Evolutionary conservation across 257 asterid species (phyloP).

Genomic region (Solanum acaule): DNA sequence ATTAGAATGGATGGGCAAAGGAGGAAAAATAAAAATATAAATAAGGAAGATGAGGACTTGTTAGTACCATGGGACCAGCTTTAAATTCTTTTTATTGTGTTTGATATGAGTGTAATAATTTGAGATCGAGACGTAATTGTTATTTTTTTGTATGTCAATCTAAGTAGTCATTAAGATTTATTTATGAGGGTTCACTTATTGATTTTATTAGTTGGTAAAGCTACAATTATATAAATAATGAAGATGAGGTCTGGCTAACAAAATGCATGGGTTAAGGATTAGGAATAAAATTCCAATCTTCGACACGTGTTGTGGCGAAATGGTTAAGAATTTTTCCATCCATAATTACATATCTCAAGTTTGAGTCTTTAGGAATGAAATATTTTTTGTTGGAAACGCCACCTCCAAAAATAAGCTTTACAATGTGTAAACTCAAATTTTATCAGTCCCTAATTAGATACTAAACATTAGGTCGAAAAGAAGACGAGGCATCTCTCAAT

Average conservation of each 20-base stretch:
- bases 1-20: background rate
- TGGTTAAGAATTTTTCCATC: accelerated
- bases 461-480: background rate
- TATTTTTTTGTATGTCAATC: too few species aligned
- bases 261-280: too few species aligned
- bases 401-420: background rate
- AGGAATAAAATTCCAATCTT: too few species aligned
- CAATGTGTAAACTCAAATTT: background rate
- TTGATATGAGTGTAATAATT: background rate
- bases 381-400: background rate
- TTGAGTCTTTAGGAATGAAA: accelerated
- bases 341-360: background rate
- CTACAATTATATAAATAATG: too few species aligned
- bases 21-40: background rate
- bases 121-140: too few species aligned
- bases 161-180: too few species aligned
- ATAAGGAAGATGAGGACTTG: background rate
- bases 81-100: background rate
- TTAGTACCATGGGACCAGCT: background rate
- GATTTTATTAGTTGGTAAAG: too few species aligned
- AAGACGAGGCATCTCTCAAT: background rate
- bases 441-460: background rate
- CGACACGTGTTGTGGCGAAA: background rate
- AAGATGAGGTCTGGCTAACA: too few species aligned
- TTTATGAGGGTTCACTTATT: too few species aligned